Evolutionary conservation across 1,284 basidiomycete species (phyloP), one percentile per base, ranked within the genome.

Genomic region (Anthracocystis panici-leucophaei): DNA sequence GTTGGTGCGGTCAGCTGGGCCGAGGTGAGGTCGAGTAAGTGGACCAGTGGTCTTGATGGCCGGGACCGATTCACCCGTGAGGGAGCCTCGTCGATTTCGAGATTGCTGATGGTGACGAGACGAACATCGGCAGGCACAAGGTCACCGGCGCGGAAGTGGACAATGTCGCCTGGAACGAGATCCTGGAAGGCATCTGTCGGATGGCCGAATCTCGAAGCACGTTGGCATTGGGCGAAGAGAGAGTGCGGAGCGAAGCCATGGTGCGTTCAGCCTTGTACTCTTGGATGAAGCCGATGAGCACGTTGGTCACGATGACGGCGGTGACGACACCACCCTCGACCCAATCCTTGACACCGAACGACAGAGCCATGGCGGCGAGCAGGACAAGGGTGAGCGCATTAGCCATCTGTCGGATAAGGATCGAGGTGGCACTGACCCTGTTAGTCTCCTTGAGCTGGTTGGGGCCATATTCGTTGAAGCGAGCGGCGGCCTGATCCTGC

Each of bases 271-370:
- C 81, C 61, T 80, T 78, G 58, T 75, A 81, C 65, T 82, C 81
- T 57, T 82, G 81, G 41, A 75, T 61, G 52, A 82, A 82, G 40
- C 80, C 81, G 44, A 82, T 78, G 59, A 70, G 64, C 27, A 81
- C 75, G 52, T 82, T 82, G 67, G 75, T 74, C 48, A 76, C 59
- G 46, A 82, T 80, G 46, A 91, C 88, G 8, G 88, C 89, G n/a
- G 89, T 88, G 69, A 91, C 90, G 54, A 91, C 90, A 57, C 88
- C 90, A 21, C 89, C 90, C 78, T 89, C 89, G 66, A 91, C 88
- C 86, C 88, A 91, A 69, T 89, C 89, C 67, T 71, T 63, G 57
- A 83, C 76, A 49, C 80, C 90, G 67, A 91, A 90, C 14, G 89
- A 90, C 9, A 91, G 87, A 4, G 88, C 88, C 86, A 91, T 87